phyloP scores from a whole-genome alignment of 331 rosid genomes.

The Stylosanthes scabra region DNA sequence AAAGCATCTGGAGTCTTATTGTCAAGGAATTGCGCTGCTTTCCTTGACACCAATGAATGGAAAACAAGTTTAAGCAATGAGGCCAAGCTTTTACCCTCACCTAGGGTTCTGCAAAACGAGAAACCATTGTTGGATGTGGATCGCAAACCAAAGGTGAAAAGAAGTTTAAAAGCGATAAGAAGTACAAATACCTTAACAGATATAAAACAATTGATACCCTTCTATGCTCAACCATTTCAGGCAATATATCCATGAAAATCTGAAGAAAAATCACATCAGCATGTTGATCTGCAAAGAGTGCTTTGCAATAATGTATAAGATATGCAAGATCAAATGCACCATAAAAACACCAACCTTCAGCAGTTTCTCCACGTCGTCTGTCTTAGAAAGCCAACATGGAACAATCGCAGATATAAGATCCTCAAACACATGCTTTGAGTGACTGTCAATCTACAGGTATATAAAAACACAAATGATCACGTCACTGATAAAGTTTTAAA shows the following conservation, averaged over 20 bases:
- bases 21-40: constrained; percentile 43
- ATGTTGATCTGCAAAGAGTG: constrained; percentile 26
- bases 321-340: constrained; percentile 21
- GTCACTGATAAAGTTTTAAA: background rate
- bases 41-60: constrained; percentile 73
- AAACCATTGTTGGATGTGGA: constrained; percentile 34
- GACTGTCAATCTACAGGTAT: constrained; percentile 69
- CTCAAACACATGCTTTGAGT: constrained; percentile 82
- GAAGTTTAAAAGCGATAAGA: background rate
- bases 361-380: constrained; percentile 65
- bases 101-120: constrained; percentile 71
- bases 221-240: constrained; percentile 84
- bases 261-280: constrained; percentile 44
- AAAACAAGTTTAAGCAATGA: constrained; percentile 75
- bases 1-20: constrained; percentile 49
- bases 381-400: constrained; percentile 87
- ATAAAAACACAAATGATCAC: constrained; percentile 26
- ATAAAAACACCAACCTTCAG: constrained; percentile 62
- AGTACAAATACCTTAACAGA: constrained; percentile 63
- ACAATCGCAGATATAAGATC: constrained; percentile 80
- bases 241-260: constrained; percentile 74
- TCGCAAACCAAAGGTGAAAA: constrained; percentile 13
- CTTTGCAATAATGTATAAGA: constrained; percentile 5
- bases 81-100: constrained; percentile 82
- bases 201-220: constrained; percentile 69